Base-by-base conservation (phyloP, 768 basidiomycete genomes). In the Pilatotrama ljubarskyi region DNA sequence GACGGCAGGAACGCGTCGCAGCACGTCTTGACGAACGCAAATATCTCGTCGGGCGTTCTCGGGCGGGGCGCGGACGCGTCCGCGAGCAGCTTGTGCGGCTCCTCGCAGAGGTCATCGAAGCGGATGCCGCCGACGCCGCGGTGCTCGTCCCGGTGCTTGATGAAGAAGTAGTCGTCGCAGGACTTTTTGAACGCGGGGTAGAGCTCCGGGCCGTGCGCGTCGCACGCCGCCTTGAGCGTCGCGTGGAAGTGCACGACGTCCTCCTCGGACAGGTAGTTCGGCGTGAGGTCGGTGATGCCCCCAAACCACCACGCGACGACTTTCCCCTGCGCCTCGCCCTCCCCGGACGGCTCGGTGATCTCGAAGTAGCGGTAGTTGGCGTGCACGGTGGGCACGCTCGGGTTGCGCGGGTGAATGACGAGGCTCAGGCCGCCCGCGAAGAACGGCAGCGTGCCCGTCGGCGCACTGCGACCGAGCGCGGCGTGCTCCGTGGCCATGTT, bases 341-440 rank as follows among this genome's bases (percentile, higher is more conserved):
- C 70, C 4, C 63, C 62, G 1, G 66, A 66, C 42, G 77, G 75
- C 63, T 89, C 84, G 2, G 86, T 87, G 63, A 97, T 85, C 74
- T 98, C 96, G 70, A 99, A 99, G 75, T 98, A 98, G 55, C 97
- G 91, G 68, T 95, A 97, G 73, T 99, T 99, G 59, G 91, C 86
- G 72, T 99, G 96, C 7, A 93, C 88, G 20, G 96, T 98, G 10
- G 97, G 94, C 14, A 91, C 89, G 68, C 92, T 85, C 3, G 96
- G 97, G 76, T 95, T 97, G 54, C 87, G 83, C 0, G 96, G 96
- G 73, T 99, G 96, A 15, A 98, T 80, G 67, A 99, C 93, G 69
- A 98, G 83, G 66, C 90, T 93, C 68, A 98, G 79, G 0, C 97
- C 96, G 0, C 90, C 91, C 14, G 91, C 95, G 68, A 95, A 95